Evolutionary conservation across 495 filamentous ascomycete species (phyloP), one percentile per base, ranked within the genome.

Genomic region (Tuber melanosporum): DNA sequence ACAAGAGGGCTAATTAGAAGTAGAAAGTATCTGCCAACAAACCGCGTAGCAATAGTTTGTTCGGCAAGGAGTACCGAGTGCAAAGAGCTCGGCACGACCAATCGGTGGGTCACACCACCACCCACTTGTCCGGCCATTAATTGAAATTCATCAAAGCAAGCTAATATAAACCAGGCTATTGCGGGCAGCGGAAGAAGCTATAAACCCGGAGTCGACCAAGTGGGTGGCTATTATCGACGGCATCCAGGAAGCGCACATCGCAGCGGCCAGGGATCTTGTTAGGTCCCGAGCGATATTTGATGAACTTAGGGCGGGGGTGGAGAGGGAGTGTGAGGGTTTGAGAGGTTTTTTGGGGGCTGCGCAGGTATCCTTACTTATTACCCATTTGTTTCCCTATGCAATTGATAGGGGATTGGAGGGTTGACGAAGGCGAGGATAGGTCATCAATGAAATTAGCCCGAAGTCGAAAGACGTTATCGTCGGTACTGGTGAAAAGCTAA

Each of bases 61-160:
- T 98, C 95, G 71, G 94, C 94, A 44, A 86, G 94, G 83, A 97
- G 93, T 83, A 94, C 91, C 74, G 92, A 91, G 75, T 95, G 93
- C 80, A 98, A 98, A 84, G 89, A 89, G 44, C 93, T 95, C 75
- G 94, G 94, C 73, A 98, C 95, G 70, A 98, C 95, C 69, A 98
- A 95, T 86, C 90, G 93, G 93, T 96, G 86, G 90, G 92, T 88
- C 69, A 45, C 87, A 3, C 32, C 86, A 82, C 74, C 32, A 57
- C 69, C 71, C 71, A n/a, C n/a, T 72, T 12, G 22, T 14, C 14
- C 45, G 10, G 42, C n/a, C 15, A 44, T 72, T 26, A 66, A 36
- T 36, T 66, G 57, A 73, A 69, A 14, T 70, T 46, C 52, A 79
- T 72, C 52, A 26, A 14, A 26, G 22, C 3, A 14, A 57, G 52